Base-by-base conservation (phyloP, 1,139 yeast genomes). In the Sugiyamaella pinicola region DNA sequence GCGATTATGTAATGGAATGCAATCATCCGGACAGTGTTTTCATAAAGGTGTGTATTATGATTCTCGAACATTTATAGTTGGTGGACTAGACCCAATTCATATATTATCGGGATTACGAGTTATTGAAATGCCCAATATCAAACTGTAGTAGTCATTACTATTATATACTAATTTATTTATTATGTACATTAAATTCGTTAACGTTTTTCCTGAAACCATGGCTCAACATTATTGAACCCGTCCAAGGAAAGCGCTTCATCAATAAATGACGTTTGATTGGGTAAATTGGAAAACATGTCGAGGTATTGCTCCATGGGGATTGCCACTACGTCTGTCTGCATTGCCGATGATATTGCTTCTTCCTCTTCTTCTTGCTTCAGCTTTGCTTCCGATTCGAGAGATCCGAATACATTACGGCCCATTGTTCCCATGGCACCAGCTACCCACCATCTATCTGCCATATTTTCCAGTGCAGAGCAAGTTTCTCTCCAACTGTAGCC, bases 371-470 rank as follows among this genome's bases (percentile, higher is more conserved):
- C 48, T 15, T 43, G 33, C n/a, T 37, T 40, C 10, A 17, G 34
- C 12, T 40, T 43, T 31, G 53, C 43, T 24, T 49, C 53, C 41
- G 51, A 34, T 28, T 61, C 66, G 21, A 68, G 52, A 45, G 59
- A 58, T 33, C 60, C 58, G 54, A 69, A 68, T 26, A 68, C 69
- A 12, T 62, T 64, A 53, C 66, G 57, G 9, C 73, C 73, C 72
- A 69, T 68, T 34, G 65, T 61, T 13, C 70, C 68, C 73, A 69
- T 69, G 24, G 71, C 72, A 22, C 69, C 71, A 1, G 72, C 71
- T 2, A 69, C 69, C 73, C 73, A 69, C 73, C 73, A 69, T 34
- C 64, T 59, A 38, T 59, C 64, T 1, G 70, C 64, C 63, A 69
- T 55, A 21, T 52, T 46, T 42, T 68, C 69, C 40, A 69, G 61